Percentiles rank a stretch among this genome's conserved stretches.
Evolutionary conservation across 2,329 filamentous ascomycete genomes (phyloP).

Genomic region (Cercospora canescens): DNA sequence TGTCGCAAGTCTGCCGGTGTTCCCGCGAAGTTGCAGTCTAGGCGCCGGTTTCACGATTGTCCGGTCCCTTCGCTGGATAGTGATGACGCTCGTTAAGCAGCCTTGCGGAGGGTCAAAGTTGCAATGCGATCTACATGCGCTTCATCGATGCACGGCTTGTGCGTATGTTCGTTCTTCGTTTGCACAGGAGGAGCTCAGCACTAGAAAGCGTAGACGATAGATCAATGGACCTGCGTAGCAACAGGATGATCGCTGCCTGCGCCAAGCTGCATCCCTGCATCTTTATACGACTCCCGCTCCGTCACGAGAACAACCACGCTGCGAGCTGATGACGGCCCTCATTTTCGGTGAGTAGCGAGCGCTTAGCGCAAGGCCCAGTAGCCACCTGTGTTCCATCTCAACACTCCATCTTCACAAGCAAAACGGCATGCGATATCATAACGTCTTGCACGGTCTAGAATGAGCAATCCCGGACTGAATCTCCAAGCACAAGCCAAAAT

Average conservation of each 20-base stretch:
- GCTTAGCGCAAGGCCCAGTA: not conserved
- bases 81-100: not conserved
- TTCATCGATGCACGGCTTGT: not conserved
- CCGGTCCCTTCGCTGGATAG: too few species aligned
- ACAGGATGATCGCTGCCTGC: not conserved
- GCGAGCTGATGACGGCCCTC: not conserved
- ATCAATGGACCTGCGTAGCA: not conserved
- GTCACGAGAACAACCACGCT: not conserved
- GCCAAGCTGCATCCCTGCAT: not conserved
- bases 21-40: not conserved
- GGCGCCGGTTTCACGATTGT: not conserved
- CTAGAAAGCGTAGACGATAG: too few species aligned
- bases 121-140: not conserved
- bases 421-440: too few species aligned
- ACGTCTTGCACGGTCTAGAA: not conserved
- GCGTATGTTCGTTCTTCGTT: too few species aligned
- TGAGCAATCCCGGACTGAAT: not conserved
- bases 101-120: not conserved
- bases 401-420: not conserved
- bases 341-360: not conserved
- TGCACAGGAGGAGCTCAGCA: too few species aligned
- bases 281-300: not conserved
- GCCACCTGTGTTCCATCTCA: not conserved
- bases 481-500: not conserved
- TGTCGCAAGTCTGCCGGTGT: not conserved